A percentile compares a stretch with the other conserved stretches of the same genome.
phyloP scores from a whole-genome alignment of 2,329 filamentous ascomycete species.

The Colletotrichum agaves region DNA sequence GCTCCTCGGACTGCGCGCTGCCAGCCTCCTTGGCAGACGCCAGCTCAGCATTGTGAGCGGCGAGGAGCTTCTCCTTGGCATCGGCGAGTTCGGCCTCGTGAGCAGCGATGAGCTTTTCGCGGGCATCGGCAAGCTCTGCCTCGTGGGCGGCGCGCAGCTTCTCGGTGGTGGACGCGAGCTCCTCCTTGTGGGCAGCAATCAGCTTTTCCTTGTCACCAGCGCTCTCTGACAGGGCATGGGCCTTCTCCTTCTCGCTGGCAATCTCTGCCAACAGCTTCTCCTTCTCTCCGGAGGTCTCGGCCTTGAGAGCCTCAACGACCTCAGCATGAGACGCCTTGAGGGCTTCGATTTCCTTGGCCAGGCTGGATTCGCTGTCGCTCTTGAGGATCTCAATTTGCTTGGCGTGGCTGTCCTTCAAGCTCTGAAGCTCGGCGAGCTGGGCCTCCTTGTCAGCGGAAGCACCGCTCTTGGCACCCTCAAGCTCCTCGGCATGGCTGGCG shows the following conservation, averaged over 20 bases:
- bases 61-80: conserved; percentile 49
- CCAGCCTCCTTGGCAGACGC: conserved; percentile 46
- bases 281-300: conserved; percentile 52
- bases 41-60: conserved; percentile 48
- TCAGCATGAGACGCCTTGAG: conserved; percentile 58
- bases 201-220: conserved; percentile 52
- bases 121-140: conserved; percentile 44
- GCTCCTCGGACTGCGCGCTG: conserved; percentile 49
- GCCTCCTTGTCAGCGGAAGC: conserved; percentile 61
- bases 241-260: conserved; percentile 52
- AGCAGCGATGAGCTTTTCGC: conserved; percentile 53
- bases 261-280: conserved; percentile 49
- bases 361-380: conserved; percentile 51
- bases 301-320: conserved; percentile 55
- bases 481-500: conserved; percentile 67
- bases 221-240: conserved; percentile 54
- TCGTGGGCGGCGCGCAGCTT: conserved; percentile 46
- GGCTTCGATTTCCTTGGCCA: conserved; percentile 53
- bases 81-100: conserved; percentile 55
- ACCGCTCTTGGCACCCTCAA: conserved; percentile 66
- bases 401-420: conserved; percentile 64
- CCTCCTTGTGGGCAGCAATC: conserved; percentile 45
- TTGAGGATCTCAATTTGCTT: conserved; percentile 59
- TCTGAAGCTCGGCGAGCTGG: conserved; percentile 61
- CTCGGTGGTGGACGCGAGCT: conserved; percentile 46